Evolutionary conservation across 2,329 filamentous ascomycete genomes (phyloP).

Genomic region (Arthrobotrys sinensis): DNA sequence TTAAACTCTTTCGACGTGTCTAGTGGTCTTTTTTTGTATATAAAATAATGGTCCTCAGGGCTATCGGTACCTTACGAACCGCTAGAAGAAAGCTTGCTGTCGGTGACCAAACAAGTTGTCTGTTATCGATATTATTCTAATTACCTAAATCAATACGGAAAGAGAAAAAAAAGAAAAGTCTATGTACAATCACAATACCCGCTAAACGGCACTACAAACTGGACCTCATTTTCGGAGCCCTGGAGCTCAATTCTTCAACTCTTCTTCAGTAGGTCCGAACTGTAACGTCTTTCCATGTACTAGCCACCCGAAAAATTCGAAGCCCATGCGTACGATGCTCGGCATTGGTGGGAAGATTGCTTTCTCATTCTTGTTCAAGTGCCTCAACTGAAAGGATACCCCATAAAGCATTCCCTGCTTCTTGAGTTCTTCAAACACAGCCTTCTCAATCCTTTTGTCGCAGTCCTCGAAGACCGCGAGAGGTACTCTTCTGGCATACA

Average conservation of each 20-base stretch:
- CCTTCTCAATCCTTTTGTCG: conserved; percentile 53
- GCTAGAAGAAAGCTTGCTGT: background rate
- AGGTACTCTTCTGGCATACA: conserved; percentile 56
- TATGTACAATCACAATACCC: conserved; percentile 4
- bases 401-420: conserved; percentile 36
- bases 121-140: background rate
- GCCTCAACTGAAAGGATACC: conserved; percentile 42
- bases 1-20: background rate
- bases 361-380: conserved; percentile 57
- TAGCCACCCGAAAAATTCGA: conserved; percentile 54
- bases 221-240: background rate
- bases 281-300: conserved; percentile 50
- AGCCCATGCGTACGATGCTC: conserved; percentile 31
- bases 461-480: conserved; percentile 33
- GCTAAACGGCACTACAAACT: background rate
- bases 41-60: background rate
- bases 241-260: conserved; percentile 25
- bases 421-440: conserved; percentile 49
- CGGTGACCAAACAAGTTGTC: background rate
- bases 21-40: background rate
- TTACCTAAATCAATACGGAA: background rate
- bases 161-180: background rate
- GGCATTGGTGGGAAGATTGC: conserved; percentile 60
- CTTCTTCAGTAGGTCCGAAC: conserved; percentile 46
- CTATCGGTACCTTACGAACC: background rate